A percentile compares a stretch with the other conserved stretches of the same genome.
These are phyloP conservation scores for Begonia peltatifolia DNA, from an alignment of 306 rosid genomes.

Conservation along the genomic window DNA sequence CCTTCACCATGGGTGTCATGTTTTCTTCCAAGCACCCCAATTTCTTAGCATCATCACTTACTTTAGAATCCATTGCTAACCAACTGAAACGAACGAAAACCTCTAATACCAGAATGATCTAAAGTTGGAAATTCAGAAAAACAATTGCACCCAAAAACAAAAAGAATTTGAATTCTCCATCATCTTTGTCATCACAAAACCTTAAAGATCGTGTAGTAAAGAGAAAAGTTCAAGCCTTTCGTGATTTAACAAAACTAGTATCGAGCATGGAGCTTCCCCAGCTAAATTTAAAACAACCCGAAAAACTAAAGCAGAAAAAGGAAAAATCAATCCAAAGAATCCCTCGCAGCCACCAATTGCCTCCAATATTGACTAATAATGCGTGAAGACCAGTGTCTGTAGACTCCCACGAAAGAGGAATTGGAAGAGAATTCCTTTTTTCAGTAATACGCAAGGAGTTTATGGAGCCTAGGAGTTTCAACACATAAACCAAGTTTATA, in stretches of 20 bases:
- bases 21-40: slow-evolving; percentile 7
- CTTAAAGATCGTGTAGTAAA: no score
- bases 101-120: slow-evolving; percentile 7
- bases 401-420: slow-evolving; percentile 7
- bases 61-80: slow-evolving; percentile 16
- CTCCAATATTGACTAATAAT: slow-evolving; percentile 20
- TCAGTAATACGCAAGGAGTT: not conserved
- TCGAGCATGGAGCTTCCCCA: not conserved
- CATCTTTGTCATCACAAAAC: slow-evolving; percentile 5
- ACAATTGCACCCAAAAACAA: not conserved
- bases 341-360: slow-evolving; percentile 10
- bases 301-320: not conserved
- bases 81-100: slow-evolving; percentile 8
- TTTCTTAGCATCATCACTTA: slow-evolving; percentile 6
- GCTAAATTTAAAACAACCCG: not conserved
- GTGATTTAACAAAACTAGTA: not conserved
- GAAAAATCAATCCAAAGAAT: slow-evolving; percentile 1
- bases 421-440: not conserved
- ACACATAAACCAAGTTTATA: not conserved
- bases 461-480: slow-evolving; percentile 1
- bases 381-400: slow-evolving; percentile 2
- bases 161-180: not conserved
- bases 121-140: not conserved
- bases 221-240: slow-evolving; percentile 2
- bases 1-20: slow-evolving; percentile 18